Base-by-base conservation (phyloP, 2,329 filamentous ascomycete species). In the Pseudocercospora musae region DNA sequence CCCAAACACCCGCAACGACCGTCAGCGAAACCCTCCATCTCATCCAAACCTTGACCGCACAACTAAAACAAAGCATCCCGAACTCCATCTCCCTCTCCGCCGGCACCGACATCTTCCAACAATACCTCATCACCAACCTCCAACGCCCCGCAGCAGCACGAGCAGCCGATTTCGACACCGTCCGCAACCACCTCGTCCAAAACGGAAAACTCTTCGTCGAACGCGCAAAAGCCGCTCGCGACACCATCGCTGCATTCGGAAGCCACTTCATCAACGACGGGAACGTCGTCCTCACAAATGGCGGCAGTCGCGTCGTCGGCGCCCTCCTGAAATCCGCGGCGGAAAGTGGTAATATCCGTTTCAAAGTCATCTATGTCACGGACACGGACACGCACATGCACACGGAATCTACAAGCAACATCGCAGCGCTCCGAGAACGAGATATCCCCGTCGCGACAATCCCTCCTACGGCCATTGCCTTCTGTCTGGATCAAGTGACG, bases 61-160 rank as follows among this genome's bases (percentile, higher is more conserved):
- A 87, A 71, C 86, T 99, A 67, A 94, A 93, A 76, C 82, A 83
- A 62, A 87, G 88, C 20, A 89, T 96, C 58, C 84, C 89, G 7
- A 98, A 99, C 78, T 91, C 93, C 13, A 91, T 98, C 60, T 94
- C 93, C 4, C 86, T 98, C 15, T 92, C 91, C 54, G 95, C 96
- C 59, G 95, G 95, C 71, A 96, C 93, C 63, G 93, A 97, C 76
- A 87, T 98, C 62, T 98, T 99, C 82, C 90, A 95, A 76, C 89
- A 94, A 75, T 98, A 96, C 78, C 86, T 99, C 70, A 89, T 96
- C 72, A 87, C 88, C 60, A 92, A 84, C 20, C 76, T 89, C 70
- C 84, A 87, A 74, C 77, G 82, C 64, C 81, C 84, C 15, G 60
- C 53, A 5, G 52, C 62, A 15, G 48, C 64, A 31, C 74, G 81